Evolutionary conservation across 768 basidiomycete species (phyloP), one percentile per base, ranked within the genome.

Genomic region (Collybiopsis luxurians): DNA sequence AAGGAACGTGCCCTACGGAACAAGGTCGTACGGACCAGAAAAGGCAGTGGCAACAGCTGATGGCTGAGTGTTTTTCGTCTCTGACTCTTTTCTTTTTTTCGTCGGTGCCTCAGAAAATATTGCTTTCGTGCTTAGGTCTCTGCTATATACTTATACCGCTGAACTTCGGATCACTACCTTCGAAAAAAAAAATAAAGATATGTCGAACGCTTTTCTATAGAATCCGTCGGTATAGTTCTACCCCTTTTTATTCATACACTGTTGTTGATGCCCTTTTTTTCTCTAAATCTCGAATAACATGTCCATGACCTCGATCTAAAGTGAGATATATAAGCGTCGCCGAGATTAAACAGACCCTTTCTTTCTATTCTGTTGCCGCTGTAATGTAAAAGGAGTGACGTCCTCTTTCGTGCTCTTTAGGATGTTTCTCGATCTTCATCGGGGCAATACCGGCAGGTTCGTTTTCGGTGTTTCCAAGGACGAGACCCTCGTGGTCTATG

Each of bases 1-100:
- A 92, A 91, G 67, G 91, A 93, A 63, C 83, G 75, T 66, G 89
- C 90, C 13, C 69, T 93, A 66, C 80, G 91, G 64, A 92, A 92
- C 65, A 93, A 93, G 67, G 91, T 93, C 45, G 77, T 85, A 53
- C 77, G 86, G 66, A 88, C 86, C 28, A 76, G 89, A 61, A 90
- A 87, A 67, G 73, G 65, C 34, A 70, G 62, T 57, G 59, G 54
- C 31, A 54, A 50, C 36, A 59, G 42, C 36, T 47, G 51, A 47
- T 54, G 24, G 53, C n/a, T 45, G 53, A 54, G 53, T 53, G 26
- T 34, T 42, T 26, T 53, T 30, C 27, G n/a, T 23, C 26, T 28
- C 17, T 23, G 21, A 36, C 12, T 53, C 7, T 30, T 17, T 42
- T 15, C 40, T 21, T 27, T 15, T 30, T 15, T 53, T 42, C 51